These are phyloP conservation scores for Huntiella savannae DNA, from an alignment of 2,329 filamentous ascomycete genomes.

Conservation along the genomic window DNA sequence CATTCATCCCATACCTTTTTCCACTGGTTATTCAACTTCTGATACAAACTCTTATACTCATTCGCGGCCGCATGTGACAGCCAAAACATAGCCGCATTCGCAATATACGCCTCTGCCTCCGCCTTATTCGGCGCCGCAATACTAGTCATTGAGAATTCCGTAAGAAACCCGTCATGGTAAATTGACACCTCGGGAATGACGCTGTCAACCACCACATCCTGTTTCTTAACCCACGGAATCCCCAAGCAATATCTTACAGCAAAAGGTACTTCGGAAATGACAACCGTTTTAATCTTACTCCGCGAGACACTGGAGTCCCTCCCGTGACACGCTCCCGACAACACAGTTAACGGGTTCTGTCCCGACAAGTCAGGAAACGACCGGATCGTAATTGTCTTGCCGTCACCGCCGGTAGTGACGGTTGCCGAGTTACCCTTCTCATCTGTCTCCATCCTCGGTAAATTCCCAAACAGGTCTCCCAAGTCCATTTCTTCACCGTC, in stretches of 20 bases:
- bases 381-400: constrained; percentile 29
- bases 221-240: constrained; percentile 61
- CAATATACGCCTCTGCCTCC: constrained; percentile 76
- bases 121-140: constrained; percentile 55
- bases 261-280: constrained; percentile 55
- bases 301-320: constrained; percentile 41
- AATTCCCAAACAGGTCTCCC: constrained; percentile 33
- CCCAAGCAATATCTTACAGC: constrained; percentile 57
- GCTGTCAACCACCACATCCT: constrained; percentile 30
- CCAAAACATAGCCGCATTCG: constrained; percentile 64
- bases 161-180: constrained; percentile 23
- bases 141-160: constrained; percentile 53
- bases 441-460: constrained; percentile 43
- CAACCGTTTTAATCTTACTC: constrained; percentile 45
- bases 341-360: constrained; percentile 50
- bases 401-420: constrained; percentile 32
- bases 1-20: constrained; percentile 75
- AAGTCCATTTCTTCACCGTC: constrained; percentile 33
- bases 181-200: constrained; percentile 19
- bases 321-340: constrained; percentile 77
- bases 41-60: constrained; percentile 59
- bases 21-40: constrained; percentile 64
- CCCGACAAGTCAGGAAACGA: constrained; percentile 77
- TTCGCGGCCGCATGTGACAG: constrained; percentile 60
- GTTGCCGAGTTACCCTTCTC: constrained; percentile 38